Conservation (phyloP, 2,329 filamentous ascomycete species). For the Sarocladiaceae sp. region DNA sequence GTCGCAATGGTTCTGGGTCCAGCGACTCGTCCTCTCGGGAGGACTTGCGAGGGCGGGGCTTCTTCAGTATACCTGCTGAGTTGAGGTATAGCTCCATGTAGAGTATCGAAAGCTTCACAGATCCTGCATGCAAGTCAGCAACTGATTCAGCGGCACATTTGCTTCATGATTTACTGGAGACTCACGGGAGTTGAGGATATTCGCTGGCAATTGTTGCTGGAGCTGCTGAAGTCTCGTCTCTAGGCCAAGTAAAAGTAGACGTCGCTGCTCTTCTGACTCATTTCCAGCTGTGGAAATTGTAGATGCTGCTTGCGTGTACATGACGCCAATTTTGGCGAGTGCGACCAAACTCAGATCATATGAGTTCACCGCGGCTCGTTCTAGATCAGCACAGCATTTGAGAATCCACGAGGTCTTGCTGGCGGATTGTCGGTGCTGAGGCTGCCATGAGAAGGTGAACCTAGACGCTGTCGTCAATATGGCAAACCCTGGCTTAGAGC, state of each 20-base stretch:
- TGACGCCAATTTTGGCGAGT: background rate
- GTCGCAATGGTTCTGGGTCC: background rate
- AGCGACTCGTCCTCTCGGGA: background rate
- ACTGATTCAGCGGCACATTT: background rate
- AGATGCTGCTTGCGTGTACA: slow-evolving; percentile 24
- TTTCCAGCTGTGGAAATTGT: slow-evolving; percentile 21
- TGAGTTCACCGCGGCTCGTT: background rate
- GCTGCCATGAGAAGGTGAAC: background rate
- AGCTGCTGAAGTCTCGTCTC: slow-evolving; percentile 42
- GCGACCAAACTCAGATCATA: background rate
- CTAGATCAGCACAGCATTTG: background rate
- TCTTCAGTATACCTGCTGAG: slow-evolving; percentile 30
- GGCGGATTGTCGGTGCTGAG: background rate
- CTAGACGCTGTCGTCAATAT: too few species aligned
- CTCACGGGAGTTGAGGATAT: slow-evolving; percentile 23
- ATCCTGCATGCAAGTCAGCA: slow-evolving; percentile 15
- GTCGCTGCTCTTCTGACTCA: slow-evolving; percentile 33
- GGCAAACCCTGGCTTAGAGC: too few species aligned
- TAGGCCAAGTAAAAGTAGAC: slow-evolving; percentile 42
- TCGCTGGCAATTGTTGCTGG: slow-evolving; percentile 29
- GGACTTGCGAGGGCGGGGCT: background rate
- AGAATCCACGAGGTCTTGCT: background rate
- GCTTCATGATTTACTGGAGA: slow-evolving; percentile 15
- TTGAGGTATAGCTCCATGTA: slow-evolving; percentile 35
- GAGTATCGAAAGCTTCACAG: slow-evolving; percentile 26